Conservation (phyloP, 2,329 filamentous ascomycete genomes). For the Phialophora verrucosa region DNA sequence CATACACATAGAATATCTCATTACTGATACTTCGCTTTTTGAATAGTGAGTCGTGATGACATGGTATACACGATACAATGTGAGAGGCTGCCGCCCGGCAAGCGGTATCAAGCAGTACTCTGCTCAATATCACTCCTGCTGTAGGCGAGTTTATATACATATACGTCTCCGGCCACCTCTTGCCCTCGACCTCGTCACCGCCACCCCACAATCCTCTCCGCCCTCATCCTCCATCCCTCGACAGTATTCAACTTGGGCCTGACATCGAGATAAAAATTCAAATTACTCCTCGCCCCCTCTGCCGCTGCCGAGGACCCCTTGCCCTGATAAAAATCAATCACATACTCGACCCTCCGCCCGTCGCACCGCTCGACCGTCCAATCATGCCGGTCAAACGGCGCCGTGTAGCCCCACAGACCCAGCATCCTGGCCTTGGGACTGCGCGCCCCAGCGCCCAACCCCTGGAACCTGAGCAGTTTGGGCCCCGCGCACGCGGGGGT, state of each 20-base stretch:
- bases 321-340: conserved; percentile 97
- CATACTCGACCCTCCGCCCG: conserved; percentile 76
- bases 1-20: conserved; percentile 10
- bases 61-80: background rate
- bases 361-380: conserved; percentile 96
- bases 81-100: background rate
- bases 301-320: conserved; percentile 43
- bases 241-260: conserved; percentile 68
- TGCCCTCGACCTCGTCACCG: conserved; percentile 35
- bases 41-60: conserved; percentile 1
- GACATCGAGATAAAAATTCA: conserved; percentile 70
- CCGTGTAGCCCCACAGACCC: conserved; percentile 78
- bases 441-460: conserved; percentile 62
- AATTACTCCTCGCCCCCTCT: conserved; percentile 47
- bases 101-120: background rate
- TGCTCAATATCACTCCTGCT: background rate
- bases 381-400: conserved; percentile 94
- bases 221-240: conserved; percentile 66
- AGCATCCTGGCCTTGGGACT: conserved; percentile 78
- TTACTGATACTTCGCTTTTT: background rate
- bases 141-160: background rate
- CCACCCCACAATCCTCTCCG: conserved; percentile 47
- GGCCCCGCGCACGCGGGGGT: conserved; percentile 69
- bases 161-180: background rate
- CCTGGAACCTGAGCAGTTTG: conserved; percentile 80